Evolutionary conservation across 2,329 filamentous ascomycete species (phyloP).

Genomic region (Calonectria montana): DNA sequence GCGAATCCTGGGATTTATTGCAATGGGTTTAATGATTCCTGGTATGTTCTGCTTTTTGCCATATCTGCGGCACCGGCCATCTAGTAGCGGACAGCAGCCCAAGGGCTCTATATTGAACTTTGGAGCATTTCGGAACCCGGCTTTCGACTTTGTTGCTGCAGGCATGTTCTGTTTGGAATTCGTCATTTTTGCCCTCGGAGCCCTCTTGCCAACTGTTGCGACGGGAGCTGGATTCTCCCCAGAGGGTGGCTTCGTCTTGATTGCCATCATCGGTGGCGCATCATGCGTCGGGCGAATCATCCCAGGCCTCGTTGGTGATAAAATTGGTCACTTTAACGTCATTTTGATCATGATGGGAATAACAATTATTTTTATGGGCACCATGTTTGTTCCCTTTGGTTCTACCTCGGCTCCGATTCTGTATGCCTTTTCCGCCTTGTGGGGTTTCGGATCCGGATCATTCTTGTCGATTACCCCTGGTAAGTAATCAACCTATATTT

Average conservation of each 20-base stretch:
- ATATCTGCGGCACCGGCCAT: slow-evolving; percentile 33
- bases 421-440: slow-evolving; percentile 57
- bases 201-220: slow-evolving; percentile 59
- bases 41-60: slow-evolving; percentile 50
- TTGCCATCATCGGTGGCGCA: slow-evolving; percentile 57
- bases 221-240: slow-evolving; percentile 47
- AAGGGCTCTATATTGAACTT: slow-evolving; percentile 49
- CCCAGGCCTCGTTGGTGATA: slow-evolving; percentile 56
- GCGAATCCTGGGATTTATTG: slow-evolving; percentile 45
- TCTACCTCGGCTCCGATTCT: slow-evolving; percentile 51
- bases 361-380: slow-evolving; percentile 54
- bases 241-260: slow-evolving; percentile 55
- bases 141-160: slow-evolving; percentile 54
- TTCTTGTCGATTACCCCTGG: slow-evolving; percentile 56
- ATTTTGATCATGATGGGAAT: slow-evolving; percentile 40
- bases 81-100: slow-evolving; percentile 15
- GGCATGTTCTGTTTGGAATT: slow-evolving; percentile 60
- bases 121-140: slow-evolving; percentile 51
- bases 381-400: slow-evolving; percentile 58
- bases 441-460: slow-evolving; percentile 61
- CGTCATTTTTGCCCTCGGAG: slow-evolving; percentile 59
- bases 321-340: slow-evolving; percentile 57
- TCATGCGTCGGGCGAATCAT: slow-evolving; percentile 56
- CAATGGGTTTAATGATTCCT: slow-evolving; percentile 40
- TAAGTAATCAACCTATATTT: slow-evolving; percentile 4